Conservation (phyloP, 495 filamentous ascomycete species). For the Sphaerosporella brunnea region DNA sequence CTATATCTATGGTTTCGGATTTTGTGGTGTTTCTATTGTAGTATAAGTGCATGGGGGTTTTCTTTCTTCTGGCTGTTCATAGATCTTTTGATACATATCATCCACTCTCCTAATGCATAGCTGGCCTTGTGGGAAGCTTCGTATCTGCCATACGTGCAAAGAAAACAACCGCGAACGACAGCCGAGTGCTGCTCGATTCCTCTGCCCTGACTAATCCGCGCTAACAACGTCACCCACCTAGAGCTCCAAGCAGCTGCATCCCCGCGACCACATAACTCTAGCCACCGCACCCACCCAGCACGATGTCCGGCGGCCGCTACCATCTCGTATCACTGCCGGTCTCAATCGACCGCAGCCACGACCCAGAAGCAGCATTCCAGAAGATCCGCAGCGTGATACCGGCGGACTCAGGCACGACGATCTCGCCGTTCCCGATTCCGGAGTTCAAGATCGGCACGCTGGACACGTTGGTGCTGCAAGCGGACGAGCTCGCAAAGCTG, state of each 20-base stretch:
- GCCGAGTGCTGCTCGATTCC: not conserved
- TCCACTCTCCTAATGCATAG: not conserved
- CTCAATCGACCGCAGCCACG: conserved; percentile 51
- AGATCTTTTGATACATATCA: not conserved
- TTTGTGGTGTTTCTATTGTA: not conserved
- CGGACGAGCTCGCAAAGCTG: conserved; percentile 85
- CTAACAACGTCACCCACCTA: not conserved
- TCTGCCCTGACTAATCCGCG: not conserved
- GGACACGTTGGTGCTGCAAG: conserved; percentile 90
- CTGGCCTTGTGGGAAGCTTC: too few species aligned
- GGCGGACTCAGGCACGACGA: conserved; percentile 55
- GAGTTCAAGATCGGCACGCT: conserved; percentile 95
- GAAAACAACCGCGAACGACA: too few species aligned
- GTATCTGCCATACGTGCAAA: too few species aligned
- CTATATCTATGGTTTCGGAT: not conserved
- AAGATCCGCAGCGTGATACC: conserved; percentile 42
- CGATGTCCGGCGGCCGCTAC: conserved; percentile 28
- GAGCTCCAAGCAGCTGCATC: not conserved
- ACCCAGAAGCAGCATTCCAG: conserved; percentile 63
- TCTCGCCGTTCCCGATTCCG: conserved; percentile 64
- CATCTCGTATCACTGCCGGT: conserved; percentile 58
- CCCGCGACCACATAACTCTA: not conserved
- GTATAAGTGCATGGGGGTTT: not conserved
- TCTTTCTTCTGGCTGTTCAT: not conserved
- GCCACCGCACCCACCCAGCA: too few species aligned